phyloP scores from a whole-genome alignment of 495 filamentous ascomycete species.

The Tuber umbilicatum region DNA sequence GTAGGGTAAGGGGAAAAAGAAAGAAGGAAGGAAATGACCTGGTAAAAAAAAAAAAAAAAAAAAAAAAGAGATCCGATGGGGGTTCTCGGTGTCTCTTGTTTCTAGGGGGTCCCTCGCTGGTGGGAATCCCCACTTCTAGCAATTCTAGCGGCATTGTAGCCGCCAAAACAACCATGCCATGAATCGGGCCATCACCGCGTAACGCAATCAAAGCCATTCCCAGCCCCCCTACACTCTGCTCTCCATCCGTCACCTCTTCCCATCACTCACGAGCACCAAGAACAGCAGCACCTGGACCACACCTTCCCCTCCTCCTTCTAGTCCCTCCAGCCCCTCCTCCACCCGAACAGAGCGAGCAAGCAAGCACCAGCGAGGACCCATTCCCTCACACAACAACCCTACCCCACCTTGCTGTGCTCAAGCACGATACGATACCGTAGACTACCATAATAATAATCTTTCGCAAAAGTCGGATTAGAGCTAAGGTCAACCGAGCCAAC shows the following conservation, averaged over 20 bases:
- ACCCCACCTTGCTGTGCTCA: background rate
- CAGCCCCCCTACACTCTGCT: slow-evolving; percentile 43
- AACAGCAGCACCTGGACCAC: slow-evolving; percentile 37
- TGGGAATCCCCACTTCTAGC: background rate
- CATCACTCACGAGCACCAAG: background rate
- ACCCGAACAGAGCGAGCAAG: background rate
- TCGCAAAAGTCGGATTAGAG: background rate
- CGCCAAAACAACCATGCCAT: slow-evolving; percentile 32
- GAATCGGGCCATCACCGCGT: slow-evolving; percentile 36
- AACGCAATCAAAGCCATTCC: slow-evolving; percentile 46
- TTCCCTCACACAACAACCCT: background rate
- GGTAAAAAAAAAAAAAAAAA: background rate
- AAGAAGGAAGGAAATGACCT: background rate
- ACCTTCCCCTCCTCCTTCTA: slow-evolving; percentile 47
- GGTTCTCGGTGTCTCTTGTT: background rate
- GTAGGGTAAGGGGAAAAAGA: background rate
- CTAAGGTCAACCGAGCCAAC: background rate
- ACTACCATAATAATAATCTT: background rate
- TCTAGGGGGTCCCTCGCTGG: background rate
- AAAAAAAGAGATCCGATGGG: background rate
- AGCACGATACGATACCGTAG: too few relatives aligned
- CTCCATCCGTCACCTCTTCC: background rate
- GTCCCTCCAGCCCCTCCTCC: slow-evolving; percentile 41
- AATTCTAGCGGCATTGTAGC: slow-evolving; percentile 26
- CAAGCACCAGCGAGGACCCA: background rate